Conservation (phyloP, 352 stramenopile species). For the Phytophthora constricta region DNA sequence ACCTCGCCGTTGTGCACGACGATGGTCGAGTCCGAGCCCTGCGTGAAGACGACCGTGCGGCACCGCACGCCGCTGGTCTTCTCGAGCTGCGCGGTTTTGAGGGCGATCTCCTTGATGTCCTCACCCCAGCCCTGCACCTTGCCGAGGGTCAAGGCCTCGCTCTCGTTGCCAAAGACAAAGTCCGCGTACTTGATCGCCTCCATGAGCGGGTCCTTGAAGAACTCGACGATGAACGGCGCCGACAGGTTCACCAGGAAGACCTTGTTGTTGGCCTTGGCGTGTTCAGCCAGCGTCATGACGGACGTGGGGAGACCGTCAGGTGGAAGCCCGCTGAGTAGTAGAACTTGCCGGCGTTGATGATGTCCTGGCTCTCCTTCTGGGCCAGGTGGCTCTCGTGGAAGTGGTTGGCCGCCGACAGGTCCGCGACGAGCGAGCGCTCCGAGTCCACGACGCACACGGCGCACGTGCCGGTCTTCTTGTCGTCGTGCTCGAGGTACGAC, state of each 20-base stretch:
- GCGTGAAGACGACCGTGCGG: constrained; percentile 98
- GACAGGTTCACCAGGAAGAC: constrained; percentile 98
- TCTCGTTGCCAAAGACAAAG: constrained; percentile 99
- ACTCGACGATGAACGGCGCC: constrained; percentile 98
- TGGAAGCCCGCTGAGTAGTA: constrained; percentile 99
- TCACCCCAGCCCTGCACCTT: constrained; percentile 91
- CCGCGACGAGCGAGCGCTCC: constrained; percentile 97
- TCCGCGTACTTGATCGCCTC: constrained; percentile 95
- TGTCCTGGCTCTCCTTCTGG: constrained; percentile 90
- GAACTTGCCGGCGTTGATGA: constrained; percentile 94
- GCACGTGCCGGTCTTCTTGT: constrained; percentile 96
- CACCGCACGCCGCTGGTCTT: constrained; percentile 93
- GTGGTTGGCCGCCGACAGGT: constrained; percentile 98
- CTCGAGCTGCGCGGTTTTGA: constrained; percentile 93
- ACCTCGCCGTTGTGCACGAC: constrained; percentile 96
- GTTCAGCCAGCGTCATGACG: constrained; percentile 93
- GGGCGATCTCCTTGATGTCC: constrained; percentile 90
- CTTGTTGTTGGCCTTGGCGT: constrained; percentile 94
- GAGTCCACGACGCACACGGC: constrained; percentile 96
- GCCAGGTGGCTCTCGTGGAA: constrained; percentile 94
- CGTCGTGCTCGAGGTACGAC: constrained; percentile 97
- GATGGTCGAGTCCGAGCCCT: constrained; percentile 96
- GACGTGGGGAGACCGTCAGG: constrained; percentile 96
- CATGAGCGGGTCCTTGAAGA: constrained; percentile 97
- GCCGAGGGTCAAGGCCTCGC: constrained; percentile 96